Conservation (phyloP, 75 land plant species). For the Ceratopteris richardii region DNA sequence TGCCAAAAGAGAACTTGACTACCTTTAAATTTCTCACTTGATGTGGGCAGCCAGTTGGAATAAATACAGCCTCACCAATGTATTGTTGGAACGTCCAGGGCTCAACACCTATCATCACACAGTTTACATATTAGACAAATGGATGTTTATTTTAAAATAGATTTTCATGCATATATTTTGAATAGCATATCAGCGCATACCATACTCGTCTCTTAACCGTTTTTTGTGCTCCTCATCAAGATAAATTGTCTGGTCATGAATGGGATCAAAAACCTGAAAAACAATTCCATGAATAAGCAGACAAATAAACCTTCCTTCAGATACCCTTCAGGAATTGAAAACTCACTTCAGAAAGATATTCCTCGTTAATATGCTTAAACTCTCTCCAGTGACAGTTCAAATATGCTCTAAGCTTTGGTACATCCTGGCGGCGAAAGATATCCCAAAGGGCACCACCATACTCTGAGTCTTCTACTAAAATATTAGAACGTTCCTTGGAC, state of each 20-base stretch:
- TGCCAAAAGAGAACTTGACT: too few species aligned
- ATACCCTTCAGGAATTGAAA: not conserved
- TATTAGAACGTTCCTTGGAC: too few species aligned
- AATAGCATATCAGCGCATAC: conserved; percentile 41
- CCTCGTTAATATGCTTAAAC: conserved; percentile 47
- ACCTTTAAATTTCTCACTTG: conserved; percentile 78
- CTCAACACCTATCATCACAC: conserved; percentile 47
- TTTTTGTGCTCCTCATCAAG: conserved; percentile 54
- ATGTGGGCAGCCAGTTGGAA: conserved; percentile 80
- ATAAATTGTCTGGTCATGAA: conserved; percentile 69
- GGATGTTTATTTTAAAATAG: too few species aligned
- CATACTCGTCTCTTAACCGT: conserved; percentile 61
- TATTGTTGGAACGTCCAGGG: conserved; percentile 71
- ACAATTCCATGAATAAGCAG: not conserved
- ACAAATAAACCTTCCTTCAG: not conserved
- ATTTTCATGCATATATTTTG: too few species aligned
- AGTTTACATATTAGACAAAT: too few species aligned
- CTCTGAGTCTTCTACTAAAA: too few species aligned
- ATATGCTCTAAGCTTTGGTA: conserved; percentile 45
- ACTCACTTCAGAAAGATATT: conserved; percentile 42
- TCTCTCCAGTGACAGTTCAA: conserved; percentile 40
- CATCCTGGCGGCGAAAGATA: conserved; percentile 59
- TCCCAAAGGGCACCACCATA: conserved; percentile 70
- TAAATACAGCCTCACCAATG: conserved; percentile 68
- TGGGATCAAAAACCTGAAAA: conserved; percentile 62